Evolutionary conservation across 1,139 yeast genomes (phyloP).

Genomic region (Saccharomycopsis hybrid): DNA sequence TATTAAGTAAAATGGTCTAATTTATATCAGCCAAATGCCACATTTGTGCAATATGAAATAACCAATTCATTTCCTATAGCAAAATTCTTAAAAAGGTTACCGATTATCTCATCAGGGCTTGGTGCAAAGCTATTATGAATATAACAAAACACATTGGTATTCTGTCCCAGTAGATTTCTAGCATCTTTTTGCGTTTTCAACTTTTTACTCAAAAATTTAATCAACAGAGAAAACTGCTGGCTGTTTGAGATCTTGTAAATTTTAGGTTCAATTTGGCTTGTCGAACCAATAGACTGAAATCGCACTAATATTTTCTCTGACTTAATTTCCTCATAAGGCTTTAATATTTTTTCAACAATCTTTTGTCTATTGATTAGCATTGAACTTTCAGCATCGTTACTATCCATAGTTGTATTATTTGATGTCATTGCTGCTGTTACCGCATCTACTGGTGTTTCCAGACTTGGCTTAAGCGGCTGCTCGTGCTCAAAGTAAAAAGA

Average conservation of each 20-base stretch:
- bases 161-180: too few relatives aligned
- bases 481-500: constrained; percentile 10
- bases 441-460: too few relatives aligned
- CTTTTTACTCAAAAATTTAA: constrained; percentile 39
- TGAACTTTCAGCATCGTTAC: too few relatives aligned
- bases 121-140: constrained; percentile 58
- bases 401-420: too few relatives aligned
- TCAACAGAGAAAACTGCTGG: constrained; percentile 42
- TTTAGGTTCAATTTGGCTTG: constrained; percentile 43
- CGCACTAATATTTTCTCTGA: constrained; percentile 27
- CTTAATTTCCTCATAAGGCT: constrained; percentile 3
- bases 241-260: constrained; percentile 42
- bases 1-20: too few relatives aligned
- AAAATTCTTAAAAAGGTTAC: constrained; percentile 40
- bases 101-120: constrained; percentile 49
- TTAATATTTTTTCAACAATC: constrained; percentile 7
- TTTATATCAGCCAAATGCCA: constrained; percentile 55
- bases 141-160: constrained; percentile 40
- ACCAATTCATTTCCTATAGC: constrained; percentile 45
- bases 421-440: too few relatives aligned
- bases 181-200: constrained; percentile 30
- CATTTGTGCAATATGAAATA: constrained; percentile 47
- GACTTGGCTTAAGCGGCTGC: too few relatives aligned
- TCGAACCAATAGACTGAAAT: constrained; percentile 55
- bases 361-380: neutral